Evolutionary conservation across 768 basidiomycete species (phyloP).

Genomic region (Pholiota molesta): DNA sequence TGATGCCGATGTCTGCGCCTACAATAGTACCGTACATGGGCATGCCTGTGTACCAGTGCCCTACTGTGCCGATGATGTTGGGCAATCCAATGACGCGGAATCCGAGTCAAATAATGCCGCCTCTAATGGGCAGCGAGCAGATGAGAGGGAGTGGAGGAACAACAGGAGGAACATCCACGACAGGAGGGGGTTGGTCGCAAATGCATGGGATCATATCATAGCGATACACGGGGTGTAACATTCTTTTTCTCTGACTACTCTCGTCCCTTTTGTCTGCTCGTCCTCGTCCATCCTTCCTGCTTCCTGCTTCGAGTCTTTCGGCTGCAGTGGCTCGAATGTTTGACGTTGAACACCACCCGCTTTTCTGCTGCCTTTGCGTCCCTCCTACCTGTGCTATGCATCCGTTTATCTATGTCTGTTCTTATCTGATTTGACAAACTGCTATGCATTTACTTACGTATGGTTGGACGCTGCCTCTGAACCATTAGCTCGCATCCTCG

Average conservation of each 20-base stretch:
- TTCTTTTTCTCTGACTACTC: neutral
- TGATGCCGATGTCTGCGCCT: slow-evolving; percentile 12
- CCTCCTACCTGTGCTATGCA: neutral
- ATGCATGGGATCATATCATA: slow-evolving; percentile 8
- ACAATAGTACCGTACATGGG: slow-evolving; percentile 18
- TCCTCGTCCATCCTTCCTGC: neutral
- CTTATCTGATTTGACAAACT: neutral
- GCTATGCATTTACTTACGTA: neutral
- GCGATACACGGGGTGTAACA: neutral
- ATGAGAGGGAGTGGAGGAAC: neutral
- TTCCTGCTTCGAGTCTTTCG: neutral
- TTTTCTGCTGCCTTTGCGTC: neutral
- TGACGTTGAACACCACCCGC: neutral
- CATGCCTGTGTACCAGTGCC: slow-evolving; percentile 5
- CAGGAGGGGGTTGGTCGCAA: neutral
- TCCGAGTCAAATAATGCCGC: neutral
- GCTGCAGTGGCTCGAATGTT: slow-evolving; percentile 5
- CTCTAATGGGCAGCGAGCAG: neutral
- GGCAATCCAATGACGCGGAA: slow-evolving; percentile 11
- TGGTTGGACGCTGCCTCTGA: neutral
- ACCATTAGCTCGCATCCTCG: neutral
- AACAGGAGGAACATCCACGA: neutral
- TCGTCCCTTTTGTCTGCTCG: neutral
- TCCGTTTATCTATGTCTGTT: neutral
- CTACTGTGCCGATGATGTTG: slow-evolving; percentile 14